Base-by-base conservation (phyloP, 164 flowering plant species). In the Cinnamomum chago region DNA sequence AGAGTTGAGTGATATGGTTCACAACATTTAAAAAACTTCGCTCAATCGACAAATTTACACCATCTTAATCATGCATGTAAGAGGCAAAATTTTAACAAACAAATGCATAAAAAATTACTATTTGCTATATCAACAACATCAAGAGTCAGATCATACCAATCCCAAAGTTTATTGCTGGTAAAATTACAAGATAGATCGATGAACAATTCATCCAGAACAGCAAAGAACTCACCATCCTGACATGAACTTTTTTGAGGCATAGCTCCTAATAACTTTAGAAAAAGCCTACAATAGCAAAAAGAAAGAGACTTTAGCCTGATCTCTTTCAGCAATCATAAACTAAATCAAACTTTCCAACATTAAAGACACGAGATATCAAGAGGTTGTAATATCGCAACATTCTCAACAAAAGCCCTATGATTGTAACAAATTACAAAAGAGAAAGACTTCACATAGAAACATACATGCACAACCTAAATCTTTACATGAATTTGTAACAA, bases 221-320 rank as follows among this genome's bases (percentile, higher is more conserved):
- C n/a, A 62, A 14, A 72, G 25, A 72, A 67, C 86, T 76, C 35
- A 90, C 94, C 92, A 87, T 85, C 92, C 94, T 0, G 90, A 76
- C 87, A 90, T 86, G 50, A 90, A 90, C 83, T 90, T 90, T 52
- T 88, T 90, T 5, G 86, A 86, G 18, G 89, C 85, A 90, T 89
- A 88, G 78, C 94, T 90, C 2, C 85, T 83, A 47, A 90, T 76
- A 62, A 85, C 90, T 76, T 87, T 87, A 40, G 64, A 76, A 64
- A 86, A 76, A 67, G 92, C 88, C 94, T 90, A 75, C 58, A 71
- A 62, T 62, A 25, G 52, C 17, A 73, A 17, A 0, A 67, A 2
- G 25, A 51, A 74, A 70, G 47, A 47, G 3, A 35, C 17, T 28
- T 23, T 30, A 28, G n/a, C 14, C 35, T 67, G 6, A 58, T 5